Conservation (phyloP, 495 filamentous ascomycete species). For the Beverwykella pulmonaria region DNA sequence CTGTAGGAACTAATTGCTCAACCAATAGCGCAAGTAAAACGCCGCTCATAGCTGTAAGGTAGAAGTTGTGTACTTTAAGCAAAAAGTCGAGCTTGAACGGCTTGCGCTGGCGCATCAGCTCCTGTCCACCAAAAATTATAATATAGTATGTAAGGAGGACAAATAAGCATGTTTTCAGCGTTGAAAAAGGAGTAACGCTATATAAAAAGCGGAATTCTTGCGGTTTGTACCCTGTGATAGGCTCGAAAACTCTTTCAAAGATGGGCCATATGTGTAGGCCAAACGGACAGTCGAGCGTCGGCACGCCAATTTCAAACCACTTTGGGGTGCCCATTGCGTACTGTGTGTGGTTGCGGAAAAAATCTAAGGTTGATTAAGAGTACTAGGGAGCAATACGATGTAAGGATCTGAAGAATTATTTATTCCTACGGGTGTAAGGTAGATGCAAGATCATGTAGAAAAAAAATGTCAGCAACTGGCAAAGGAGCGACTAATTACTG, state of each 20-base stretch:
- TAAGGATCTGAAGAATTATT: too few species aligned
- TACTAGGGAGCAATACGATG: too few species aligned
- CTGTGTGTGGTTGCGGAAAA: too few species aligned
- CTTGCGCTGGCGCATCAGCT: slow-evolving; percentile 69
- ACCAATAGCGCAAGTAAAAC: slow-evolving; percentile 69
- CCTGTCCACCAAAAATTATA: slow-evolving; percentile 73
- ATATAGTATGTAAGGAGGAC: slow-evolving; percentile 72
- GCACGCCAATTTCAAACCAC: too few species aligned
- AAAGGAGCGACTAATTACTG: too few species aligned
- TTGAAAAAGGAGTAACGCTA: slow-evolving; percentile 70
- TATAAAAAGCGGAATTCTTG: slow-evolving; percentile 70
- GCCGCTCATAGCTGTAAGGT: slow-evolving; percentile 70
- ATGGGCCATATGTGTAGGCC: slow-evolving; percentile 91
- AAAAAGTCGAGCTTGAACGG: slow-evolving; percentile 67
- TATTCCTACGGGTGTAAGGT: too few species aligned
- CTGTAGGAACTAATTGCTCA: slow-evolving; percentile 71
- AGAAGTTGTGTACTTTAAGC: slow-evolving; percentile 82
- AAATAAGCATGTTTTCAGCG: slow-evolving; percentile 63
- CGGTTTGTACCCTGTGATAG: slow-evolving; percentile 69
- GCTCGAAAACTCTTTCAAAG: slow-evolving; percentile 77
- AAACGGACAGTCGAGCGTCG: slow-evolving; percentile 88
- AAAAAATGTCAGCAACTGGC: too few species aligned
- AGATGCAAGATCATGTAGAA: too few species aligned
- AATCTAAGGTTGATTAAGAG: too few species aligned
- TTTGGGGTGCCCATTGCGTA: too few species aligned